Base-by-base conservation (phyloP, 1,284 basidiomycete species). In the Puccinia polysora region DNA sequence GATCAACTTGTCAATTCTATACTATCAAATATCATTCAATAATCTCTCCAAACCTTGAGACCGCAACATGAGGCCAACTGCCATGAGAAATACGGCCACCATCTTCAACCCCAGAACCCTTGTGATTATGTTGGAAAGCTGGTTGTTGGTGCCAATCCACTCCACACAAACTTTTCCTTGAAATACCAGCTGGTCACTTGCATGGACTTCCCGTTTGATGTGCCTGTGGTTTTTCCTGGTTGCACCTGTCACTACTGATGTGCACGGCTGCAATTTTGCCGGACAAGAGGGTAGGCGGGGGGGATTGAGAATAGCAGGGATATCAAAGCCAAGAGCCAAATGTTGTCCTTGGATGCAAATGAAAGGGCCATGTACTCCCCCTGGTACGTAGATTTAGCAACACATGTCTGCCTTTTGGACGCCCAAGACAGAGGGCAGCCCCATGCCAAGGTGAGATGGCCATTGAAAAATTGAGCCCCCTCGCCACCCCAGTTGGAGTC, bases 401-500 rank as follows among this genome's bases (percentile, higher is more conserved):
- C 30, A 53, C 63, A 65, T 4, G 14, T 49, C 12, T 52, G 63
- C 10, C 63, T 10, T 52, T 49, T 65, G 40, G 47, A 52, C 2
- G 43, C 23, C 63, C 63, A 65, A 12, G 28, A 36, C 2, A 65
- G 4, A 12, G 45, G 47, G 12, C 28, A 12, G 36, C 36, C 34
- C 40, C 38, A 63, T 23, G 12, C 20, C 6, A 30, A 2, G 3
- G 59, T 12, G 2, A 63, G 25, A 43, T 28, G 20, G 20, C 58
- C 36, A 43, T 60, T 5, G 2, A 25, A 14, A 18, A 25, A 64
- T 4, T n/a, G n/a, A n/a, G n/a, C n/a, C n/a, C 45, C 32, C 43
- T 64, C 62, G 12, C 62, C 63, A 14, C 63, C 63, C 63, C 63
- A 65, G 32, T 52, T 65, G 1, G 63, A 23, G 23, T 65, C 47